Evolutionary conservation across 1,284 basidiomycete genomes (phyloP), one percentile per base, ranked within the genome.

Genomic region (Ganoderma lucidum): DNA sequence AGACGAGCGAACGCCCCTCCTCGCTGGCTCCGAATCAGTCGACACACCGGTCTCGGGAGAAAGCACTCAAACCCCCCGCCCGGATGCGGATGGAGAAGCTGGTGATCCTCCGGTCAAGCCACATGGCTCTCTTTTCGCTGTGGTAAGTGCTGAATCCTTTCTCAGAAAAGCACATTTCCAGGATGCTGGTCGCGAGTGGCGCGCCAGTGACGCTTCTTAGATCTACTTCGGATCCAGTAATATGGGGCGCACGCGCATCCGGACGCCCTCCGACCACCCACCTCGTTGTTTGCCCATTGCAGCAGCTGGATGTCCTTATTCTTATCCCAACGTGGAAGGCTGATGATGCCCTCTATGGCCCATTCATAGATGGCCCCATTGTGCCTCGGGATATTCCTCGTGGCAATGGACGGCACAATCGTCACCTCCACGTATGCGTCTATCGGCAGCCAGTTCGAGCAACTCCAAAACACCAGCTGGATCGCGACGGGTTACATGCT

Each of bases 381-480:
- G 83, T 81, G 85, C 6, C 78, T 90, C 44, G 88, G 88, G 3
- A 86, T 88, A 1, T 88, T 90, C 71, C 80, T 90, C 1, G 81
- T 83, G 12, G 87, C 88, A 0, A 85, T 89, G 85, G 88, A 90
- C 75, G 81, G 80, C 48, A 90, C 88, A 0, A 88, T 90, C 59
- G 85, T 90, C 53, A 84, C 88, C 15, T 87, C 88, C 0, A 81
- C 88, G 0, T 90, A 89, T 73, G 87, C 88, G 6, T 81, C 86
- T 1, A 91, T 90, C 65, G 89, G 89, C 14, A 90, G 83, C 73
- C 88, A 90, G 70, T 80, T 91, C 14, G 84, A 90, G 8, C 85
- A 89, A 74, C 82, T 91, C 2, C 88, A 90, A 71, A 89, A 85
- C 70, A 89, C 88, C 0, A 89, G 88, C 73, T 91, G 89, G 89